Percentiles rank a stretch among this genome's conserved stretches.
Evolutionary conservation across 345 rosid species (phyloP).

Genomic region (Dovyalis caffra): DNA sequence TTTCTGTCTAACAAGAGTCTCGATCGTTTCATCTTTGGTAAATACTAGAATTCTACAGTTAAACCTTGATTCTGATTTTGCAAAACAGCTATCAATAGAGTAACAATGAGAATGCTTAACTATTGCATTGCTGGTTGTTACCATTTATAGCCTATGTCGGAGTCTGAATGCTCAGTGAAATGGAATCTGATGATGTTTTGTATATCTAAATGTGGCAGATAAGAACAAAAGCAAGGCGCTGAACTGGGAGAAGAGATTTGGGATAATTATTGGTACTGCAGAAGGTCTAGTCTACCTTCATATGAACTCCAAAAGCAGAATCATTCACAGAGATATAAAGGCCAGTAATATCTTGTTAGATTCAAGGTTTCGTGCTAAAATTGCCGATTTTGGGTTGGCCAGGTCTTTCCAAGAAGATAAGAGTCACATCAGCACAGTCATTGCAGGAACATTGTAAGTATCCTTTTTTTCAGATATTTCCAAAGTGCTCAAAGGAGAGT

Average conservation of each 20-base stretch:
- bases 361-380: constrained; percentile 75
- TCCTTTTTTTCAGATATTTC: neutral
- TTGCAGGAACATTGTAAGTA: constrained; percentile 92
- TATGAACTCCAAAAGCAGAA: constrained; percentile 60
- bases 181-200: neutral
- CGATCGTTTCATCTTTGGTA: constrained; percentile 80
- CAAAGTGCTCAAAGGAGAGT: too few species aligned
- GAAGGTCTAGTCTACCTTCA: constrained; percentile 89
- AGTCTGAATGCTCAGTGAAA: neutral
- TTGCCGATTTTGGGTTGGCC: constrained; percentile 93
- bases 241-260: constrained; percentile 66
- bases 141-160: neutral
- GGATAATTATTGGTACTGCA: constrained; percentile 69
- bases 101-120: neutral
- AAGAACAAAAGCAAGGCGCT: constrained; percentile 54
- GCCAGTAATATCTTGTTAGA: constrained; percentile 88
- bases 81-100: neutral
- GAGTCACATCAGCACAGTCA: constrained; percentile 95
- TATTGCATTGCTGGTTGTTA: neutral
- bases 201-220: constrained; percentile 42
- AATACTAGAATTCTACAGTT: neutral
- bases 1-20: constrained; percentile 81
- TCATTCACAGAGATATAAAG: constrained; percentile 88
- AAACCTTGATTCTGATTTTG: constrained; percentile 2
- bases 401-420: constrained; percentile 89